phyloP scores from a whole-genome alignment of 192 early-diverging fungal genomes.

The Borealophlyctis nickersoniae region DNA sequence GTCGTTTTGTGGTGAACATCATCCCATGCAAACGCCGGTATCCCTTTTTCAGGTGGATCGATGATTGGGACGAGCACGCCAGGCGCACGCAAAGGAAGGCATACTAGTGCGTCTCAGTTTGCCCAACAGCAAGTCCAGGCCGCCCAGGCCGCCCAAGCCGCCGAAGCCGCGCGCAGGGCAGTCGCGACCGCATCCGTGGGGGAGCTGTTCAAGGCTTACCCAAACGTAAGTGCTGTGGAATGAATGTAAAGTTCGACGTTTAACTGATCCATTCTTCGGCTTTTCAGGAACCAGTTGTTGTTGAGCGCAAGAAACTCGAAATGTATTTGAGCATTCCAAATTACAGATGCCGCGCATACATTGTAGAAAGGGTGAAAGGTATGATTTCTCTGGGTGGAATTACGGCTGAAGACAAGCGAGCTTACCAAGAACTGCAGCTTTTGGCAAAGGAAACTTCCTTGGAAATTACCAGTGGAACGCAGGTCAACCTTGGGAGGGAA shows the following conservation, averaged over 20 bases:
- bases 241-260: neutral
- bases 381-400: neutral
- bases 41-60: too few species aligned
- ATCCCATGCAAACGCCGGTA: too few species aligned
- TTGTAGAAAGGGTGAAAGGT: slow-evolving; percentile 41
- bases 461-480: slow-evolving; percentile 41
- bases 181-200: too few species aligned
- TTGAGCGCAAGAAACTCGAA: slow-evolving; percentile 44
- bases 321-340: slow-evolving; percentile 34
- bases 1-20: too few species aligned
- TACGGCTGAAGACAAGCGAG: neutral
- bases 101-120: too few species aligned
- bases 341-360: slow-evolving; percentile 29
- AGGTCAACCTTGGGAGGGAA: slow-evolving; percentile 16
- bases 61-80: too few species aligned
- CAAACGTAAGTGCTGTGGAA: neutral
- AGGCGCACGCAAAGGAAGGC: too few species aligned
- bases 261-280: too few species aligned
- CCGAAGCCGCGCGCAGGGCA: too few species aligned
- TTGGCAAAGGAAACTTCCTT: slow-evolving; percentile 36
- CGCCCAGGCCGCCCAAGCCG: too few species aligned
- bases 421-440: slow-evolving; percentile 16
- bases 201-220: too few species aligned
- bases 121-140: too few species aligned
- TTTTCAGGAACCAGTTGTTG: slow-evolving; percentile 26